Evolutionary conservation across 2,329 filamentous ascomycete species (phyloP), one percentile per base, ranked within the genome.

Genomic region (Penicillium corylophilum): DNA sequence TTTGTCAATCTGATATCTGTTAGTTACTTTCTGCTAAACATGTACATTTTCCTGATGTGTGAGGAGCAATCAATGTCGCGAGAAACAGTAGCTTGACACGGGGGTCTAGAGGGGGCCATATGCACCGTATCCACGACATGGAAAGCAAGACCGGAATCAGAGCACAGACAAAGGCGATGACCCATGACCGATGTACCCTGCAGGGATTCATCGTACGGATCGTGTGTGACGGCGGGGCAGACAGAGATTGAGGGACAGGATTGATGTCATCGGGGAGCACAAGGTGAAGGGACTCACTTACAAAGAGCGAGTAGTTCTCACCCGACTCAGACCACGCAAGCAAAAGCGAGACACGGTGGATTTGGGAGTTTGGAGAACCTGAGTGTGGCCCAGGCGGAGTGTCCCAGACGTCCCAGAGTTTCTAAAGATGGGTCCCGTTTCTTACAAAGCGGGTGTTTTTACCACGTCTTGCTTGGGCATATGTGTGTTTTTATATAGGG

Each of bases 301-400:
- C 69, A 60, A 53, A 35, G 50, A 62, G 59, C 51, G 61, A 65
- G 56, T 50, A 56, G 53, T 42, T 50, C 41, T 58, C 57, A 64
- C 63, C 62, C 61, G 54, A 60, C 50, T 61, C 61, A 69, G 56
- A 61, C 64, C 54, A 58, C 49, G 57, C 48, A 57, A 40, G 29
- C 51, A 50, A 48, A 62, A 54, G 26, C 56, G 62, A 64, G 59
- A 64, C 69, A 71, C 68, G 59, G 50, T 68, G 67, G 51, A 51
- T 55, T 54, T 36, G 29, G 46, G 28, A 29, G 31, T 48, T 41
- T 55, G 45, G 44, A 51, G 35, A 38, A 38, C 16, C 35, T 39
- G 46, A 44, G 53, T 54, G 54, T 51, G 59, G 52, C 46, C 51
- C 50, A 54, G 59, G 60, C 54, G 60, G 59, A 68, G 62, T 64